Percentiles rank a stretch among this genome's conserved stretches.
These are phyloP conservation scores for Akebia trifoliata DNA, from an alignment of 164 flowering plant genomes.

Conservation along the genomic window DNA sequence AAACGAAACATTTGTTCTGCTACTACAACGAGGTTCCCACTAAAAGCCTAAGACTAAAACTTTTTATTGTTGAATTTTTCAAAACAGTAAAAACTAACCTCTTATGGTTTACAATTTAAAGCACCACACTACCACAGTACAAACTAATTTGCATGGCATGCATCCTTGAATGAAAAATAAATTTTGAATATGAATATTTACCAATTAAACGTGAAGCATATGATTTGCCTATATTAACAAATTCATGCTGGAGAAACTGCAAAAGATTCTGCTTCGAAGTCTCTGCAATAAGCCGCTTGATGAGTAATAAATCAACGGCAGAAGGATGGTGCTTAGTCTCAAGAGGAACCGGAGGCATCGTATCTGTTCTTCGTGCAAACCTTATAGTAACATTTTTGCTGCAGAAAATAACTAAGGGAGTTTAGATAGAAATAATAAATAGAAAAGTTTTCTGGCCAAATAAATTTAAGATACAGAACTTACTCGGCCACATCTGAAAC, in stretches of 20 bases:
- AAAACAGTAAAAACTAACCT: neutral
- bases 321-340: conserved; percentile 99
- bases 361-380: conserved; percentile 90
- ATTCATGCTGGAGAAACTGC: conserved; percentile 98
- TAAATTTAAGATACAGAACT: conserved; percentile 20
- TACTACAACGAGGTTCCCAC: neutral
- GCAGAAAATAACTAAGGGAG: conserved; percentile 16
- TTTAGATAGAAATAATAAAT: neutral
- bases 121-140: neutral
- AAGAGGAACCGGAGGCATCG: conserved; percentile 92
- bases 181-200: conserved; percentile 22
- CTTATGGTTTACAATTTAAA: neutral
- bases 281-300: conserved; percentile 85
- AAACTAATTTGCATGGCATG: neutral
- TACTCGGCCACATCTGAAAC: conserved; percentile 80
- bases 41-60: neutral
- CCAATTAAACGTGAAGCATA: conserved; percentile 88
- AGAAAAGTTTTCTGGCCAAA: neutral
- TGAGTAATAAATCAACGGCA: conserved; percentile 86
- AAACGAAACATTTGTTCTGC: neutral
- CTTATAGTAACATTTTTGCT: conserved; percentile 82
- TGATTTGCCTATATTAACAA: conserved; percentile 81
- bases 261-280: conserved; percentile 78
- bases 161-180: neutral
- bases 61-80: neutral